A percentile compares a stretch with the other conserved stretches of the same genome.
These are phyloP conservation scores for Acorus gramineus DNA, from an alignment of 106 monocot genomes.

Conservation along the genomic window DNA sequence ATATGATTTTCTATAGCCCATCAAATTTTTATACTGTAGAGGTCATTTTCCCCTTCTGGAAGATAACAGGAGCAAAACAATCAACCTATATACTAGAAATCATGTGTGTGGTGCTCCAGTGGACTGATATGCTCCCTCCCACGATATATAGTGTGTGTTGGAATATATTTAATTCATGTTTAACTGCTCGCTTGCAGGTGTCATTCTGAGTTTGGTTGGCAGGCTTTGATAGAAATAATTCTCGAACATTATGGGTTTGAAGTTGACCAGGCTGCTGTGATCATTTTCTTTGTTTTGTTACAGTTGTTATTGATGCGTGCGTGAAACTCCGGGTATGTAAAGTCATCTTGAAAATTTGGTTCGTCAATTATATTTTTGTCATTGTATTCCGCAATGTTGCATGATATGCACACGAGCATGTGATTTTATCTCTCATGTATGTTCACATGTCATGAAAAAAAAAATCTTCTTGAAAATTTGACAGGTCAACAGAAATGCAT, in stretches of 20 bases:
- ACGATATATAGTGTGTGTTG: too few relatives aligned
- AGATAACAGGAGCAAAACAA: too few relatives aligned
- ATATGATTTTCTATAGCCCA: neutral
- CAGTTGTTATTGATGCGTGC: conserved; percentile 83
- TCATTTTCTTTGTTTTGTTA: conserved; percentile 67
- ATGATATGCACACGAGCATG: neutral
- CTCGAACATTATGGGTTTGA: conserved; percentile 84
- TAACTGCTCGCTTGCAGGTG: conserved; percentile 35
- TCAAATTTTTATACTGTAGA: too few relatives aligned
- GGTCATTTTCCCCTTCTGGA: too few relatives aligned
- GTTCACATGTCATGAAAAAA: too few relatives aligned
- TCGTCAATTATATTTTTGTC: neutral
- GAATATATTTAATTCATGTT: too few relatives aligned
- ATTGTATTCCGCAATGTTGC: neutral
- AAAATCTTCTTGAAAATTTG: too few relatives aligned
- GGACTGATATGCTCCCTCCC: too few relatives aligned
- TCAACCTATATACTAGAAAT: too few relatives aligned
- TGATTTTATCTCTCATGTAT: too few relatives aligned
- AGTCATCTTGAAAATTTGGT: neutral
- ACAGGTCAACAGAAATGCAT: too few relatives aligned
- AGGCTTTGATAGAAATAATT: conserved; percentile 63
- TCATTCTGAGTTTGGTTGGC: conserved; percentile 95
- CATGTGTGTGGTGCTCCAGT: too few relatives aligned
- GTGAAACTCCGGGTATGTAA: conserved; percentile 86
- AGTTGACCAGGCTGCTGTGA: conserved; percentile 71